Evolutionary conservation across 768 basidiomycete species (phyloP), one percentile per base, ranked within the genome.

Genomic region (Russula emetica): DNA sequence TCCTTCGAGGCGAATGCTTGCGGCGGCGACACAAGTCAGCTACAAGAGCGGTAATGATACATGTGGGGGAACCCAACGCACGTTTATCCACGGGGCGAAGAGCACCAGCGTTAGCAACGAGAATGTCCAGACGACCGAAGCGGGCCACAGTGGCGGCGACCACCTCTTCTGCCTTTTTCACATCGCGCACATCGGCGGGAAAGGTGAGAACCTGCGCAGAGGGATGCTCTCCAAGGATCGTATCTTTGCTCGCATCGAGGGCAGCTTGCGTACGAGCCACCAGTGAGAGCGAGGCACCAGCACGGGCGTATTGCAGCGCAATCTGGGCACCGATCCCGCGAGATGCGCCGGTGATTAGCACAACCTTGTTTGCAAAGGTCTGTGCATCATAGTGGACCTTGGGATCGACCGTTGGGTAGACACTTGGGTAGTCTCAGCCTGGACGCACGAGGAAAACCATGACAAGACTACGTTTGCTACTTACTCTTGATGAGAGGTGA

Each of bases 291-390:
- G 32, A 45, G 5, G 70, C 71, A 3, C 71, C 71, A 1, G 68
- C 64, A 7, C 55, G 54, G 2, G 66, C 69, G 14, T 66, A 71
- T 22, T 58, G 40, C 20, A 61, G 44, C 4, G 68, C 68, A 14
- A 58, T 63, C n/a, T 61, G 69, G 32, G 60, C 40, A 7, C 71
- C 70, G 5, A 71, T 70, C 30, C 70, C 71, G 14, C 64, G 64
- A 10, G 60, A 64, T 10, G 66, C 62, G 45, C 71, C 71, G 5
- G 70, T 72, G 63, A 72, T 63, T 38, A 71, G 32, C 9, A 69
- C 70, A 0, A 66, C 64, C 44, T 66, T 66, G 6, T 58, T 55
- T 53, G 58, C 50, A 24, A 53, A 63, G 11, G 62, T 63, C 54
- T 60, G 55, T 7, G 38, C 53, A 3, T 57, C 58, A 28, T 53